Evolutionary conservation across 1,284 basidiomycete genomes (phyloP).

Genomic region (Dichomitus squalens): DNA sequence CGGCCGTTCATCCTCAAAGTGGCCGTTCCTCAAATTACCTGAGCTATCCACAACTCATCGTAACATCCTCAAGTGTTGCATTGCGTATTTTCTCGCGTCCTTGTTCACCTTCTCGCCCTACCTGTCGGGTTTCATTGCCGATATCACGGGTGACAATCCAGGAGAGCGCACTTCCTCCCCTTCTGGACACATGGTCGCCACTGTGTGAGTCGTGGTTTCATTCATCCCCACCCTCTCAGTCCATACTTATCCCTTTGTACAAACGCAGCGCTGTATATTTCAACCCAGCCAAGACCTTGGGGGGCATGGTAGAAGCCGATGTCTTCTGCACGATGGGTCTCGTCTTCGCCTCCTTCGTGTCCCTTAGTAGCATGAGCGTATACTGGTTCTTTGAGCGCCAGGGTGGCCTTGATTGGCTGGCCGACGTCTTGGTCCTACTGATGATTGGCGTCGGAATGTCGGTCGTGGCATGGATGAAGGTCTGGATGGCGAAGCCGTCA

Average conservation of each 20-base stretch:
- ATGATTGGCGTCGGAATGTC: constrained; percentile 88
- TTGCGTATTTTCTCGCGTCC: constrained; percentile 90
- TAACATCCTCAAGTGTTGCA: constrained; percentile 87
- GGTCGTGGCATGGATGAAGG: constrained; percentile 83
- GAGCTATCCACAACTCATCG: constrained; percentile 20
- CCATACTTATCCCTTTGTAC: background rate
- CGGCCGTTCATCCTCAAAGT: background rate
- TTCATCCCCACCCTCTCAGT: background rate
- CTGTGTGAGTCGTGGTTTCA: constrained; percentile 43
- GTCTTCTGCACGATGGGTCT: constrained; percentile 76
- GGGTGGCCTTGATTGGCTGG: constrained; percentile 70
- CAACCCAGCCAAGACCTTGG: constrained; percentile 85
- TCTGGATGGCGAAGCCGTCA: constrained; percentile 87
- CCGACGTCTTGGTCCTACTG: constrained; percentile 66
- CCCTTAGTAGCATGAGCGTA: constrained; percentile 73
- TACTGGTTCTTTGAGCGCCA: constrained; percentile 78
- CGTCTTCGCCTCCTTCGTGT: constrained; percentile 74
- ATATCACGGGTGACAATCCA: constrained; percentile 69
- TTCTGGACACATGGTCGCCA: constrained; percentile 89
- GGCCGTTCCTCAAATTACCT: constrained; percentile 11
- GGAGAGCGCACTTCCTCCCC: constrained; percentile 61
- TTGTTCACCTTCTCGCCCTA: constrained; percentile 90
- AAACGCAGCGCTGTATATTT: constrained; percentile 72
- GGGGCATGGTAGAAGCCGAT: constrained; percentile 91
- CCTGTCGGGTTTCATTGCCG: constrained; percentile 64